Conservation (phyloP, 2,329 filamentous ascomycete genomes). For the Aspergillus quadricinctus region DNA sequence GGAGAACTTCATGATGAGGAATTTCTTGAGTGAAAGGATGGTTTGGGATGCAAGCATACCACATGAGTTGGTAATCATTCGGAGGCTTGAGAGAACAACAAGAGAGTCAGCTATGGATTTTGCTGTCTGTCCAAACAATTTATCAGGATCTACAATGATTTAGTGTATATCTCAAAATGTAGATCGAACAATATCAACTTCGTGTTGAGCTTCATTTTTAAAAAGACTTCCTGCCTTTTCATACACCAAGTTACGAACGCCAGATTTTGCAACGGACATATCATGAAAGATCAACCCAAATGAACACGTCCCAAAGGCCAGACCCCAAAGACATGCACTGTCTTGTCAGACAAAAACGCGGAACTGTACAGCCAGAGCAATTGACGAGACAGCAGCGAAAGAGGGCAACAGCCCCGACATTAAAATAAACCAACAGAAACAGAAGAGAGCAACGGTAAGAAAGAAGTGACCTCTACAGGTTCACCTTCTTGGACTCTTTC, state of each 20-base stretch:
- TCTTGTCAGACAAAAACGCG: constrained; percentile 32
- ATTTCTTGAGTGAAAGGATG: too few species aligned
- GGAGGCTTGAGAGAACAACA: too few species aligned
- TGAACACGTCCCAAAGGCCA: constrained; percentile 32
- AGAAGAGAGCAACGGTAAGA: constrained; percentile 17
- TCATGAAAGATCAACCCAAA: constrained; percentile 28
- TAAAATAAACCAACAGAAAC: constrained; percentile 22
- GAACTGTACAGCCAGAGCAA: constrained; percentile 35
- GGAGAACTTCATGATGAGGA: too few species aligned
- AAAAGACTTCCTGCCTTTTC: constrained; percentile 33
- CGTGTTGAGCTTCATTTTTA: constrained; percentile 16
- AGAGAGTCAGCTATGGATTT: too few species aligned
- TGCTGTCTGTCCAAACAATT: neutral
- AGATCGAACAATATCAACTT: neutral
- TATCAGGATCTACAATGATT: neutral
- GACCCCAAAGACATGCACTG: constrained; percentile 37
- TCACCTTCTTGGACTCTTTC: constrained; percentile 56
- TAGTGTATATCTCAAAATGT: neutral
- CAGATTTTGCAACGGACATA: constrained; percentile 34
- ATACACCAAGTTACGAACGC: constrained; percentile 38
- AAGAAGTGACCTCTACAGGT: constrained; percentile 39
- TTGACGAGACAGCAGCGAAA: constrained; percentile 14
- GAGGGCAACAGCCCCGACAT: constrained; percentile 21
- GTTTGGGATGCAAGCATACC: too few species aligned
- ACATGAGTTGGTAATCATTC: too few species aligned